These are phyloP conservation scores for Guyanaporus albipodus DNA, from an alignment of 768 basidiomycete genomes.

Conservation along the genomic window DNA sequence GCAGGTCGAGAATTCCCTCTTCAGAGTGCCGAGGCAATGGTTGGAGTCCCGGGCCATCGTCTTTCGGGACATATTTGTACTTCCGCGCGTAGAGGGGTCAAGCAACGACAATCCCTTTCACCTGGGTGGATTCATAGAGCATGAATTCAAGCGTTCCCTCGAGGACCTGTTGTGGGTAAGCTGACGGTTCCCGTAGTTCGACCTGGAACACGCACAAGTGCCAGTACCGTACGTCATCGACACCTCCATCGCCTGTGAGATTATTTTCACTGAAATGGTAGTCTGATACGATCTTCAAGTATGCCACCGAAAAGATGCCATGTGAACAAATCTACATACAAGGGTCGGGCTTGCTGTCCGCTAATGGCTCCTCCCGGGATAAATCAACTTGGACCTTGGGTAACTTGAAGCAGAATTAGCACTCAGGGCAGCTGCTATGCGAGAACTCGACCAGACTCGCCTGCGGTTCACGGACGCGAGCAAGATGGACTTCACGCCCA, in stretches of 20 bases:
- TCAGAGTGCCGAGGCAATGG: slow-evolving; percentile 23
- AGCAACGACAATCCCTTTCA: slow-evolving; percentile 22
- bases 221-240: neutral
- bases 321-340: slow-evolving; percentile 4
- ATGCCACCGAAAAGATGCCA: slow-evolving; percentile 30
- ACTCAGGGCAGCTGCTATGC: slow-evolving; percentile 22
- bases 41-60: slow-evolving; percentile 24
- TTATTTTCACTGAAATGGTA: too few species aligned
- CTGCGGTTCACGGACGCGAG: slow-evolving; percentile 1
- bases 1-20: slow-evolving; percentile 28
- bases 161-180: slow-evolving; percentile 22
- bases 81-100: slow-evolving; percentile 22
- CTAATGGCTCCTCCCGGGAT: slow-evolving; percentile 36
- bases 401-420: slow-evolving; percentile 14
- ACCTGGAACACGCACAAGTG: neutral
- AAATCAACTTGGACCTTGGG: slow-evolving; percentile 15
- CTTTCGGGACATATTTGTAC: slow-evolving; percentile 26
- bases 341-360: slow-evolving; percentile 30
- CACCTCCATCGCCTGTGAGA: too few species aligned
- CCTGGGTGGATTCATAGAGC: slow-evolving; percentile 18
- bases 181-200: neutral
- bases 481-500: slow-evolving; percentile 13
- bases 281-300: slow-evolving; percentile 28
- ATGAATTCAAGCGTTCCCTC: slow-evolving; percentile 27
- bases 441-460: slow-evolving; percentile 12